A percentile compares a stretch with the other conserved stretches of the same genome.
These are phyloP conservation scores for Trametes sanguinea DNA, from an alignment of 768 basidiomycete genomes.

Conservation along the genomic window DNA sequence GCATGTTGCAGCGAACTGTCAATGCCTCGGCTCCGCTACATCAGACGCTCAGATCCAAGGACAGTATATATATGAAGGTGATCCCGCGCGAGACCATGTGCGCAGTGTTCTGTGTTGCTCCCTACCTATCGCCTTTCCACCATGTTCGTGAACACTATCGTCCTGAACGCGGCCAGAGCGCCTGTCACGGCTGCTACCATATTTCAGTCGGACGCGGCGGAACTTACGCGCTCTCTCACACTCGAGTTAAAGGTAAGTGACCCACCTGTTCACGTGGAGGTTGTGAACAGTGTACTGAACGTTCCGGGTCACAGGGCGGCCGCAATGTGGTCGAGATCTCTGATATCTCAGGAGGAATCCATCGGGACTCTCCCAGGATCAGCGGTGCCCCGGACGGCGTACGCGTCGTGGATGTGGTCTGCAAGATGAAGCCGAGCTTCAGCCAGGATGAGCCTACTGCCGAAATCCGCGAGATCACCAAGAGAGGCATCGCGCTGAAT, in stretches of 20 bases:
- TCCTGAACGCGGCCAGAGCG: slow-evolving; percentile 32
- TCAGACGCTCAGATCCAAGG: neutral
- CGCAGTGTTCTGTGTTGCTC: neutral
- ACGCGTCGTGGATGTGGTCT: slow-evolving; percentile 57
- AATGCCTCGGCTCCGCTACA: neutral
- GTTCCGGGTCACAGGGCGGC: slow-evolving; percentile 42
- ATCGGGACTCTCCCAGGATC: slow-evolving; percentile 55
- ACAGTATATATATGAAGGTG: neutral
- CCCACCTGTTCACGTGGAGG: neutral
- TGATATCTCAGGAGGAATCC: slow-evolving; percentile 51
- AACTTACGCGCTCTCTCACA: slow-evolving; percentile 54
- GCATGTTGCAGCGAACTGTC: too few relatives aligned
- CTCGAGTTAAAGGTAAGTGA: slow-evolving; percentile 47
- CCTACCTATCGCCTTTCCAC: neutral
- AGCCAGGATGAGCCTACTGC: slow-evolving; percentile 39
- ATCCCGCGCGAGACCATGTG: neutral
- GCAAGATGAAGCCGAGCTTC: slow-evolving; percentile 30
- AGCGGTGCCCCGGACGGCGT: slow-evolving; percentile 47
- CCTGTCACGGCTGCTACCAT: slow-evolving; percentile 57
- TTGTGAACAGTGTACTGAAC: neutral
- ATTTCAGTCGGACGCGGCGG: slow-evolving; percentile 57
- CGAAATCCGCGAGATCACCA: slow-evolving; percentile 31
- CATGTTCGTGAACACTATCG: neutral
- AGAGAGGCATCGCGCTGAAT: slow-evolving; percentile 40
- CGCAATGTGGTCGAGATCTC: slow-evolving; percentile 53